A percentile compares a stretch with the other conserved stretches of the same genome.
phyloP scores from a whole-genome alignment of 2,329 filamentous ascomycete genomes.

The Ramichloridium luteum region DNA sequence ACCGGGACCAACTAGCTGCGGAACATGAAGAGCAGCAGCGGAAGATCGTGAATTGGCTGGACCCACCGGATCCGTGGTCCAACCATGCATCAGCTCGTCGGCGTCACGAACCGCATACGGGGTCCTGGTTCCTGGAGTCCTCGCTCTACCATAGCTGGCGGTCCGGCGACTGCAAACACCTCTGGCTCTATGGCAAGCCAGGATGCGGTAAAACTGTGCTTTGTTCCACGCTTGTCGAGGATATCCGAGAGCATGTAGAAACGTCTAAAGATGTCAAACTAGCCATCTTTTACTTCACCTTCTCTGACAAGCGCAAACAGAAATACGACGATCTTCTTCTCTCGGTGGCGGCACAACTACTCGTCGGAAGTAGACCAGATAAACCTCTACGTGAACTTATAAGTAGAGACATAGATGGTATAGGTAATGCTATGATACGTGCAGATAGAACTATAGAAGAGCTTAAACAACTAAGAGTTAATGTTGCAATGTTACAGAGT shows the following conservation, averaged over 20 bases:
- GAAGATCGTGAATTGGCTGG: constrained; percentile 12
- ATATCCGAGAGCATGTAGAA: constrained; percentile 5
- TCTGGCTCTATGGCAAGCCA: constrained; percentile 14
- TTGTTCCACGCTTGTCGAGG: constrained; percentile 12
- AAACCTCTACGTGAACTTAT: too few relatives aligned
- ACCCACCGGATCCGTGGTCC: constrained; percentile 11
- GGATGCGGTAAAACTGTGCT: constrained; percentile 17
- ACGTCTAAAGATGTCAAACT: constrained; percentile 1
- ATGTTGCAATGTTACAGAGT: too few relatives aligned
- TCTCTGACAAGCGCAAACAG: constrained; percentile 13
- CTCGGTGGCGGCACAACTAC: constrained; percentile 11
- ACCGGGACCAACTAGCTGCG: constrained; percentile 2
- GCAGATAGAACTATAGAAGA: too few relatives aligned
- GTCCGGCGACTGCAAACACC: constrained; percentile 2
- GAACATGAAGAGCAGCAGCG: constrained; percentile 8
- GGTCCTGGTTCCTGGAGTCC: constrained; percentile 11
- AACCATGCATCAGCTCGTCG: constrained; percentile 10
- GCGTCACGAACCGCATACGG: constrained; percentile 5
- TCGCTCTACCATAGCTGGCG: constrained; percentile 11
- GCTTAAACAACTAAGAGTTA: too few relatives aligned
- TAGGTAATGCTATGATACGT: too few relatives aligned
- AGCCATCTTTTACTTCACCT: constrained; percentile 13
- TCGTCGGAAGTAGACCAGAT: too few relatives aligned
- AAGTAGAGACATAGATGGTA: too few relatives aligned
- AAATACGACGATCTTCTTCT: constrained; percentile 6